These are phyloP conservation scores for Boletus barrowsii DNA, from an alignment of 768 basidiomycete genomes.

Conservation along the genomic window DNA sequence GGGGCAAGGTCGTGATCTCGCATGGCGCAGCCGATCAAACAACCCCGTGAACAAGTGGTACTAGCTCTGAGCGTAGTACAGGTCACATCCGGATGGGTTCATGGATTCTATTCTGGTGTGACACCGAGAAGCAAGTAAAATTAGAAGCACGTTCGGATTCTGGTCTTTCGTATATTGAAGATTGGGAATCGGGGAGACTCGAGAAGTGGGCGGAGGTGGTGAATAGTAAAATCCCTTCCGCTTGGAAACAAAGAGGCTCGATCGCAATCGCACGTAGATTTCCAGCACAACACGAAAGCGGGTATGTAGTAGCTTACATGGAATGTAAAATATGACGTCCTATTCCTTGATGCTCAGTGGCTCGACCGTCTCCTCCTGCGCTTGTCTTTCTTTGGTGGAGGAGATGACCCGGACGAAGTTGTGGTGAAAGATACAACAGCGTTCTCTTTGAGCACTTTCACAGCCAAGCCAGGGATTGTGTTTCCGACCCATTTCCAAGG, in stretches of 20 bases:
- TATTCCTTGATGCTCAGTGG: slow-evolving; percentile 8
- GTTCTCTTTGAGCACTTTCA: slow-evolving; percentile 38
- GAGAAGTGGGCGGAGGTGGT: slow-evolving; percentile 66
- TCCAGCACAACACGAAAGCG: slow-evolving; percentile 3
- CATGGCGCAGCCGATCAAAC: slow-evolving; percentile 90
- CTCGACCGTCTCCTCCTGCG: slow-evolving; percentile 31
- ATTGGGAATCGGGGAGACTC: slow-evolving; percentile 74
- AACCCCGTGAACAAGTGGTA: slow-evolving; percentile 99
- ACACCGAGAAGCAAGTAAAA: slow-evolving; percentile 84
- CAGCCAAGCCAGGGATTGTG: slow-evolving; percentile 14
- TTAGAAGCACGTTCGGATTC: slow-evolving; percentile 61
- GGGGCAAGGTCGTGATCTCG: slow-evolving; percentile 94
- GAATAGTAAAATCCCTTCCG: slow-evolving; percentile 70
- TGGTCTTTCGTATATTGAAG: slow-evolving; percentile 68
- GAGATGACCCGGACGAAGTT: slow-evolving; percentile 24
- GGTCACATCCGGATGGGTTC: slow-evolving; percentile 83
- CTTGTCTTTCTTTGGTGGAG: slow-evolving; percentile 31
- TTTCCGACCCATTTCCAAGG: slow-evolving; percentile 51
- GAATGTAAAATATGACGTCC: slow-evolving; percentile 1
- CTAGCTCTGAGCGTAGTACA: slow-evolving; percentile 89
- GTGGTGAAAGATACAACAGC: slow-evolving; percentile 25
- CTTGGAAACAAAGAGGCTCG: slow-evolving; percentile 54
- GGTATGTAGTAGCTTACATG: not conserved
- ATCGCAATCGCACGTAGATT: slow-evolving; percentile 8
- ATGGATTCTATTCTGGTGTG: slow-evolving; percentile 99